These are phyloP conservation scores for Ceratobasidium theobromae DNA, from an alignment of 1,284 basidiomycete genomes.

Conservation along the genomic window DNA sequence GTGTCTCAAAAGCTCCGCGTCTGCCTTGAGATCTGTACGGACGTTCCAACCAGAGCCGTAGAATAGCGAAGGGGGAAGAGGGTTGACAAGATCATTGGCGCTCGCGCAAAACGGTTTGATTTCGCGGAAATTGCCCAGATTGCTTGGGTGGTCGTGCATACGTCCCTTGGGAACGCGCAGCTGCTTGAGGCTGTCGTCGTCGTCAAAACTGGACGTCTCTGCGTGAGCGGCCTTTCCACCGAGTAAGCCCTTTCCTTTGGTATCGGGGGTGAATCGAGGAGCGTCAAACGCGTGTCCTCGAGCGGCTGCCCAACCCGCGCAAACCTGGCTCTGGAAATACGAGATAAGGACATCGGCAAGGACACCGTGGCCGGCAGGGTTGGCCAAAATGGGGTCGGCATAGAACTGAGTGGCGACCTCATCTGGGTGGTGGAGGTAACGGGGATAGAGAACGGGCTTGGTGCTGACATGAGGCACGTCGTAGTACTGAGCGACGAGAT, in stretches of 20 bases:
- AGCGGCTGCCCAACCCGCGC: constrained; percentile 77
- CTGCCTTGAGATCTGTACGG: constrained; percentile 53
- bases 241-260: constrained; percentile 38
- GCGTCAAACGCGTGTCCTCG: constrained; percentile 66
- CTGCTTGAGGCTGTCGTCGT: constrained; percentile 43
- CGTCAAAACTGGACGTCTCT: constrained; percentile 36
- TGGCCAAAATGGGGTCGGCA: constrained; percentile 82
- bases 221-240: constrained; percentile 40
- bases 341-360: constrained; percentile 82
- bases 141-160: constrained; percentile 64
- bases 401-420: constrained; percentile 69
- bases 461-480: constrained; percentile 88
- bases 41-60: constrained; percentile 86
- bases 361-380: constrained; percentile 74
- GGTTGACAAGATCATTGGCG: constrained; percentile 93
- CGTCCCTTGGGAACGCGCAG: constrained; percentile 40
- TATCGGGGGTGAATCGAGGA: constrained; percentile 43
- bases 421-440: constrained; percentile 75
- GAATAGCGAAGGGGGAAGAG: constrained; percentile 84
- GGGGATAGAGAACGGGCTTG: constrained; percentile 78
- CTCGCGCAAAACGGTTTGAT: constrained; percentile 86
- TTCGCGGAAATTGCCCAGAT: constrained; percentile 82
- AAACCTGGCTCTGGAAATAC: constrained; percentile 86
- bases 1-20: constrained; percentile 59
- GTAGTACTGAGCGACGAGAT: constrained; percentile 89